Evolutionary conservation across 768 basidiomycete species (phyloP), one percentile per base, ranked within the genome.

Genomic region (Phlebiopsis flavidoalba): DNA sequence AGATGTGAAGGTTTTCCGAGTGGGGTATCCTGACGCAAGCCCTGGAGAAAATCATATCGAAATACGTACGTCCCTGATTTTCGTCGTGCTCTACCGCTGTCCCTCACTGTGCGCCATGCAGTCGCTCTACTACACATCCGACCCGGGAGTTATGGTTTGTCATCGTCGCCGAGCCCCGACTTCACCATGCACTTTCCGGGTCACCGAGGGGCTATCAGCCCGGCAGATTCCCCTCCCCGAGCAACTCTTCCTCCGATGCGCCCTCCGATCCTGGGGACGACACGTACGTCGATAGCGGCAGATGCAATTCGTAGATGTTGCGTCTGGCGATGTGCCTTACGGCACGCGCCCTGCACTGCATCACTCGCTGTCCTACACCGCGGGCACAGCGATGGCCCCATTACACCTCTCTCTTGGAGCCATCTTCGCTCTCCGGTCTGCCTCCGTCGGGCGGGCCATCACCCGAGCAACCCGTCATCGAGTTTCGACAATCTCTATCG

Each of bases 1-100:
- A 79, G 94, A 98, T 68, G 82, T 99, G 69, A 93, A 93, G 71
- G 88, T 92, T 8, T 93, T 93, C n/a, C 66, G 83, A 85, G 45
- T 93, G 91, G 91, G 78, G 77, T 31, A 72, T 82, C 49, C 77
- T 93, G n/a, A 80, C 80, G 17, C 83, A 85, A 63, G 89, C 89
- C 0, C 72, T 93, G 56, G 86, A 89, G 51, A 92, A 91, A 72
- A 89, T 92, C 60, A 77, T 91, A 21, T 85, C 87, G 3, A 91
- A 91, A 92, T 93, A 92, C 69, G 91, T 91, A 66, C 65, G 88
- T 22, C 36, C 8, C 33, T 47, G 11, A 53, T 19, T 12, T 21
- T 31, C 10, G 53, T 1, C 53, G 12, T 47, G 24, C 11, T 19
- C 22, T 21, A 15, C 37, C 55, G 56, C 35, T 36, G 37, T 47